Evolutionary conservation across 2,329 filamentous ascomycete species (phyloP), one percentile per base, ranked within the genome.

Genomic region (Simplicillium aogashimaense): DNA sequence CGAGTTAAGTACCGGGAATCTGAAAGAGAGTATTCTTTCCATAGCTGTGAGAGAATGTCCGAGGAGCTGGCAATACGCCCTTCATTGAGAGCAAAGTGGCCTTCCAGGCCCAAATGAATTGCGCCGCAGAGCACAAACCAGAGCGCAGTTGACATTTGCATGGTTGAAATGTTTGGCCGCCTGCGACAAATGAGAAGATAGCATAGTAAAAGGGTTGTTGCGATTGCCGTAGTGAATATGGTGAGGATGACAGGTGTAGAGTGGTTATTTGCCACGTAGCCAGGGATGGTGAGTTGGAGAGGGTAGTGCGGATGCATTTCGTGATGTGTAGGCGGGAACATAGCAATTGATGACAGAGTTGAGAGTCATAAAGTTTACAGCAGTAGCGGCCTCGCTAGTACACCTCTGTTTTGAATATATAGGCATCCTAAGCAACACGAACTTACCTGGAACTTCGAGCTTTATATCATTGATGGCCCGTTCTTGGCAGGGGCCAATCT

Each of bases 101-200:
- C 53, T 48, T 64, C 58, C 11, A 62, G 48, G 31, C 55, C 45
- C 29, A 57, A 40, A 39, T 59, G 56, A 39, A 58, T 60, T 39
- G 42, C 67, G 62, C 59, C 70, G 72, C 79, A 82, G 28, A 86
- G 64, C 32, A 81, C 70, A 58, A 86, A 86, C 83, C 83, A 86
- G 60, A 84, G 59, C 17, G 80, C 72, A 4, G 71, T 74, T 14
- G 72, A 50, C 41, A 77, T 65, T 45, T 86, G 81, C 25, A 53
- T 54, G 12, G 52, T 56, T 30, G 64, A 61, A 40, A 85, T 54
- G 9, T 58, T 64, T 2, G 77, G 75, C 14, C 75, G 67, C 32
- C 68, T 52, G 43, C 60, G 61, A 47, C 71, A 74, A 44, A 76
- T 66, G 29, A 78, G 47, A 8, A 69, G 43, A 41, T 72, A 73